A percentile compares a stretch with the other conserved stretches of the same genome.
Conservation (phyloP, 2,329 filamentous ascomycete genomes). For the Fusarium anthophilum region DNA sequence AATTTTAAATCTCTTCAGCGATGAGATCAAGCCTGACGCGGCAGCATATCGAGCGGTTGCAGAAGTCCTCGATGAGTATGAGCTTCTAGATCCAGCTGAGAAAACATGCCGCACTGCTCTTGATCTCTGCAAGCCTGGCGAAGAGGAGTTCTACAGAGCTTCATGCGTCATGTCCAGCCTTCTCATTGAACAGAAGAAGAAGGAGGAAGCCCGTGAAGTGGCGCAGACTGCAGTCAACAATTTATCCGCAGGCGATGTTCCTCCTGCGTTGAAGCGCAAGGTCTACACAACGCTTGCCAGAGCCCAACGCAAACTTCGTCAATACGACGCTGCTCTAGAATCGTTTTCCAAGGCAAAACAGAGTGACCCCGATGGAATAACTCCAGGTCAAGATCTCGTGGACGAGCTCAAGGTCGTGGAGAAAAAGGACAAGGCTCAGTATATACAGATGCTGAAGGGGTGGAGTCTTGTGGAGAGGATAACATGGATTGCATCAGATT, state of each 20-base stretch:
- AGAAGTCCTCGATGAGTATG: neutral
- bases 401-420: neutral
- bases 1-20: constrained; percentile 32
- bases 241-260: neutral
- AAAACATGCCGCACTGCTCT: neutral
- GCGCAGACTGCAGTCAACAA: neutral
- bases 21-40: constrained; percentile 20
- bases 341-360: neutral
- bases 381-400: neutral
- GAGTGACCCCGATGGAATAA: neutral
- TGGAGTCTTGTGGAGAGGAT: constrained; percentile 42
- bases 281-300: neutral
- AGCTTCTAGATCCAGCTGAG: neutral
- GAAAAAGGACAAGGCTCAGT: neutral
- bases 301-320: neutral
- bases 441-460: constrained; percentile 26
- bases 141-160: neutral
- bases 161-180: neutral
- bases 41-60: constrained; percentile 9
- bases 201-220: neutral
- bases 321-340: neutral
- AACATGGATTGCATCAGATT: constrained; percentile 40
- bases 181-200: neutral
- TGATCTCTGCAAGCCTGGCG: neutral
- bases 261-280: neutral